Conservation (phyloP, 768 basidiomycete genomes). For the Leccinellum rugosiceps region DNA sequence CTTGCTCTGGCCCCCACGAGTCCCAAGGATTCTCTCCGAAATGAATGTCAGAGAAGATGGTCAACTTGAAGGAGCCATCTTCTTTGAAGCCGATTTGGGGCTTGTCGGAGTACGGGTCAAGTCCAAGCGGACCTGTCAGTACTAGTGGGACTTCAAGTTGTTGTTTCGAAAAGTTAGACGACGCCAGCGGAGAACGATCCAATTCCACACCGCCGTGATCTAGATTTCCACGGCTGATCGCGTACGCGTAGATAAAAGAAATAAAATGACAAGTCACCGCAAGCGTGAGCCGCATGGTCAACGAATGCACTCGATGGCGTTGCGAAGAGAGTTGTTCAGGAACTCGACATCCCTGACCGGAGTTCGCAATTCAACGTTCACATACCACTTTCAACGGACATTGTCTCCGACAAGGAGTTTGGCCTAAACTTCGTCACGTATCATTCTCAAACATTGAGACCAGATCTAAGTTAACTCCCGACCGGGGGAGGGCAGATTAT, state of each 20-base stretch:
- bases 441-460: not conserved
- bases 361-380: too few species aligned
- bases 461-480: too few species aligned
- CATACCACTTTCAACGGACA: not conserved
- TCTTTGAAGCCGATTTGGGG: slow-evolving; percentile 52
- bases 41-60: slow-evolving; percentile 72
- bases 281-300: slow-evolving; percentile 3
- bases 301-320: not conserved
- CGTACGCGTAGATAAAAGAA: slow-evolving; percentile 11
- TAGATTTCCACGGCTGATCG: slow-evolving; percentile 7
- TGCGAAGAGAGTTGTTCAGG: too few species aligned
- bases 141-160: not conserved
- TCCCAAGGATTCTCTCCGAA: slow-evolving; percentile 77
- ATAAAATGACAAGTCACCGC: not conserved
- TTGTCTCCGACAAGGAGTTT: too few species aligned
- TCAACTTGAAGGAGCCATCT: slow-evolving; percentile 68
- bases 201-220: not conserved
- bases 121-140: not conserved
- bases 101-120: slow-evolving; percentile 44
- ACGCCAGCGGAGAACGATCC: not conserved
- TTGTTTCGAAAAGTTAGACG: not conserved
- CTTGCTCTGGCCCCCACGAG: slow-evolving; percentile 63
- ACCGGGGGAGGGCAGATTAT: too few species aligned
- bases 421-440: too few species aligned
- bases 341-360: too few species aligned